Base-by-base conservation (phyloP, 78 protist species). In the Dictyostelium brefeldianum region DNA sequence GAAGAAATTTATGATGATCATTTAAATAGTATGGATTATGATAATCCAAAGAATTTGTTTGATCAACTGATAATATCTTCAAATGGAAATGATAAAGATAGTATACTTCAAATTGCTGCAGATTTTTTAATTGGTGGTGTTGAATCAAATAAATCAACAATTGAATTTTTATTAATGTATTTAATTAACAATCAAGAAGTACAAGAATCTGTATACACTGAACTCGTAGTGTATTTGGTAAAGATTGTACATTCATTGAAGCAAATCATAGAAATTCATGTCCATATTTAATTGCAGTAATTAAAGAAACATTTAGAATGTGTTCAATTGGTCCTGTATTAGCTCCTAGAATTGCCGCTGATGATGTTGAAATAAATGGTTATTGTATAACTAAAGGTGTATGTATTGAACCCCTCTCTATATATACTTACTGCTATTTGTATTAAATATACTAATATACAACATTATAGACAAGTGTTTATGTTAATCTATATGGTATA, bases 281-380 rank as follows among this genome's bases (percentile, higher is more conserved):
- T 18, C 27, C 11, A 59, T 59, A 59, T 18, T 1, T 59, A 7
- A 41, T 2, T 10, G 6, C 74, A 6, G 8, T 65, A 8, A 65
- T 65, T 14, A 65, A 65, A 65, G 74, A 51, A 51, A 51, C 15
- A 14, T 51, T 81, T 62, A 81, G 87, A 47, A 46, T 62, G 15
- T 51, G 43, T 36, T 54, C 79, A 27, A 67, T 71, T 10, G 81
- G 41, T 53, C 67, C 81, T 20, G 48, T 75, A 27, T 59, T 59
- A n/a, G 3, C 53, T 20, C 81, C 81, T 7, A 5, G 81, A 22
- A 27, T 6, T 3, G 81, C 81, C 9, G 22, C 5, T 27, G 67
- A 75, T 51, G 81, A 75, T 64, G 77, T 85, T 8, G 41, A 85
- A 27, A 53, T 85, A 1, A 31, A 31, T 31, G 75, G 75, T 31